phyloP scores from a whole-genome alignment of 169 alveolate genomes.

The Plasmodium blacklocki region DNA sequence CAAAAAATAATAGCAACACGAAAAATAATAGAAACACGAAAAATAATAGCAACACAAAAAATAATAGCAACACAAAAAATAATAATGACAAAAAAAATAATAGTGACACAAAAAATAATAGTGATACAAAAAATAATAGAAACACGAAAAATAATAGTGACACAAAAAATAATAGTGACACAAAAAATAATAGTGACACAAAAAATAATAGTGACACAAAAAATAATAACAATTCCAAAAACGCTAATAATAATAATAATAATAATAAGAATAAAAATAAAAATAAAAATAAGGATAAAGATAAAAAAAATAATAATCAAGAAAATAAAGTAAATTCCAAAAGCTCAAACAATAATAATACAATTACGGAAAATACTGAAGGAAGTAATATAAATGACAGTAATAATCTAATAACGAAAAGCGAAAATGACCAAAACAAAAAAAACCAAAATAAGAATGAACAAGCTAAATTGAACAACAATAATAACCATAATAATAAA shows the following conservation, averaged over 20 bases:
- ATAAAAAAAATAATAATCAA: no score
- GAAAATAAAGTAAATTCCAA: no score
- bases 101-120: background rate
- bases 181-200: background rate
- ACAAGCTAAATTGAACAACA: background rate
- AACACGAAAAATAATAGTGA: background rate
- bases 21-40: constrained; percentile 15
- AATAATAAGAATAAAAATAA: background rate
- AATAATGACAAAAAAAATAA: background rate
- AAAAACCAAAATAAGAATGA: no score
- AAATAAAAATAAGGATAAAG: background rate
- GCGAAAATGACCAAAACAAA: no score
- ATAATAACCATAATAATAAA: background rate
- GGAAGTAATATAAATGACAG: background rate
- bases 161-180: background rate
- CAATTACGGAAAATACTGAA: no score
- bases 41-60: constrained; percentile 11
- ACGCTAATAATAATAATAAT: background rate
- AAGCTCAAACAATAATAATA: no score
- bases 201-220: background rate
- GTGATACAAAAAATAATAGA: background rate
- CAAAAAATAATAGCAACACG: background rate
- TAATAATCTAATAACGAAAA: background rate
- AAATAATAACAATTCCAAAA: background rate
- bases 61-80: background rate